Conservation (phyloP, 345 rosid species). For the Hirschfeldia incana region DNA sequence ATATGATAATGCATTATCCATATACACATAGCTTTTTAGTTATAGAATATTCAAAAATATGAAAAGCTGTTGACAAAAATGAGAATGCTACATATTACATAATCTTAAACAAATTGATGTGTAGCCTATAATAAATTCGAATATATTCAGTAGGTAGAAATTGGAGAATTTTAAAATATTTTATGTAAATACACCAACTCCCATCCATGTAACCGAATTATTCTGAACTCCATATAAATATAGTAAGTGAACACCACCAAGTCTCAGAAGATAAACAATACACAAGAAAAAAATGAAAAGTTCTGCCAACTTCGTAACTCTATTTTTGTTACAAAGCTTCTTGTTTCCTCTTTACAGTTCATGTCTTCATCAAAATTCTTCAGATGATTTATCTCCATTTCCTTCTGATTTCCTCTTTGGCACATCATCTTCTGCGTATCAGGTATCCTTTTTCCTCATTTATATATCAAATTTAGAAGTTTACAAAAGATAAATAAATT, state of each 20-base stretch:
- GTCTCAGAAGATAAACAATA: neutral
- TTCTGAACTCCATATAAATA: conserved; percentile 19
- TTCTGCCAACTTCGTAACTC: neutral
- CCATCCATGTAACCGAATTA: neutral
- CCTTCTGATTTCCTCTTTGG: too few relatives aligned
- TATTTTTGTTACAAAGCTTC: conserved; percentile 24
- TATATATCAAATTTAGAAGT: too few relatives aligned
- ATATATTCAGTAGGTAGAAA: conserved; percentile 22
- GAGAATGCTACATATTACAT: neutral
- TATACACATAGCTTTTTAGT: neutral
- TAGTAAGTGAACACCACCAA: neutral
- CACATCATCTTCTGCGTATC: conserved; percentile 79
- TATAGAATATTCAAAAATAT: neutral
- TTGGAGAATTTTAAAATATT: neutral
- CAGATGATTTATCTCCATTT: too few relatives aligned
- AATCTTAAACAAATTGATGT: neutral
- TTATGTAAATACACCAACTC: conserved; percentile 21
- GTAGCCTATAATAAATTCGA: conserved; percentile 3
- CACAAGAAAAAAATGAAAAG: conserved; percentile 20
- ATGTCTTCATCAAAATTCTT: too few relatives aligned
- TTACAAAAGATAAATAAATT: too few relatives aligned
- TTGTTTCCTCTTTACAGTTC: too few relatives aligned
- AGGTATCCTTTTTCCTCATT: conserved; percentile 40
- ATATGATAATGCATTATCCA: neutral
- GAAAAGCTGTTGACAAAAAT: neutral